Conservation (phyloP, 805 yeast species). For the Candida easanensis region DNA sequence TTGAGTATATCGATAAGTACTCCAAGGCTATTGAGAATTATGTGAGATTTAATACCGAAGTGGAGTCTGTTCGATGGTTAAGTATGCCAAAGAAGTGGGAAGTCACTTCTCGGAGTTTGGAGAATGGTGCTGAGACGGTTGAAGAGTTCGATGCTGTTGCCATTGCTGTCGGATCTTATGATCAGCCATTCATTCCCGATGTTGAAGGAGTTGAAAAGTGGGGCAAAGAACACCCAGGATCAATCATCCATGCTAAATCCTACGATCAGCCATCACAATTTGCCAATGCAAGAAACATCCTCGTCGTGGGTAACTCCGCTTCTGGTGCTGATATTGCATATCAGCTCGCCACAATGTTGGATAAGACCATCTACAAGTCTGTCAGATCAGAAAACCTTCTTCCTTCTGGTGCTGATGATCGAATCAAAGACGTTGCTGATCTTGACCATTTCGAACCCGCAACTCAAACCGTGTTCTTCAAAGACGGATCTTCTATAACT, state of each 20-base stretch:
- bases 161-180: slow-evolving; percentile 63
- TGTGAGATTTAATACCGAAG: slow-evolving; percentile 47
- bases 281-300: slow-evolving; percentile 37
- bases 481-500: slow-evolving; percentile 43
- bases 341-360: slow-evolving; percentile 48
- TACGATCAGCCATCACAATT: slow-evolving; percentile 48
- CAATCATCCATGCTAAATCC: slow-evolving; percentile 55
- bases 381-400: slow-evolving; percentile 42
- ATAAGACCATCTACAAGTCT: slow-evolving; percentile 45
- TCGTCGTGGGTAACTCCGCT: slow-evolving; percentile 76
- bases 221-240: slow-evolving; percentile 40
- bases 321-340: slow-evolving; percentile 73
- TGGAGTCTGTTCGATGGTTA: slow-evolving; percentile 35
- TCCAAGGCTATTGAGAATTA: slow-evolving; percentile 38
- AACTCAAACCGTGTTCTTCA: slow-evolving; percentile 40
- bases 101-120: slow-evolving; percentile 36
- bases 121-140: slow-evolving; percentile 14
- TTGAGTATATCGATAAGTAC: slow-evolving; percentile 57
- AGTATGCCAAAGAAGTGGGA: slow-evolving; percentile 38
- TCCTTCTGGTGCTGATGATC: slow-evolving; percentile 43
- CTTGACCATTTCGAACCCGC: slow-evolving; percentile 37
- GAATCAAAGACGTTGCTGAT: slow-evolving; percentile 43
- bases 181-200: slow-evolving; percentile 58
- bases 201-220: slow-evolving; percentile 51
- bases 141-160: slow-evolving; percentile 58